phyloP scores from a whole-genome alignment of 768 basidiomycete species.

The Pluteus cervinus region DNA sequence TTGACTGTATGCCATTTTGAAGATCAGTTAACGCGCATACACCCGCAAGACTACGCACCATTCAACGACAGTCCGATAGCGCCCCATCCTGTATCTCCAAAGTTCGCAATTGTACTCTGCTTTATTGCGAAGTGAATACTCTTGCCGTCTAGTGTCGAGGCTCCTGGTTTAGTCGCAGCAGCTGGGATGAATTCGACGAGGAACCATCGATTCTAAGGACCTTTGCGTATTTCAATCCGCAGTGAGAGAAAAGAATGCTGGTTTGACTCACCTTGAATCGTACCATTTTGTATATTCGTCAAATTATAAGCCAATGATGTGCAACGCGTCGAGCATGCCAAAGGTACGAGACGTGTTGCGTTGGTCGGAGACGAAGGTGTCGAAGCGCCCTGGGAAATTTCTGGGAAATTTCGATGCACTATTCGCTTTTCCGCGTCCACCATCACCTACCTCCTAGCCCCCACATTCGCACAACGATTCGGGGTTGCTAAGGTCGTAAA shows the following conservation, averaged over 20 bases:
- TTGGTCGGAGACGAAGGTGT: too few species aligned
- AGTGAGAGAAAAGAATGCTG: neutral
- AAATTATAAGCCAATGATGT: too few species aligned
- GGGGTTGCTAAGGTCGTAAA: too few species aligned
- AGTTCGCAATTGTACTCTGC: conserved; percentile 63
- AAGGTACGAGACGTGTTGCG: too few species aligned
- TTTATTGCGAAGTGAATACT: conserved; percentile 64
- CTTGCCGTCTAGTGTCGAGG: conserved; percentile 48
- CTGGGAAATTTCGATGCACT: too few species aligned
- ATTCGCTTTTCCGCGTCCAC: too few species aligned
- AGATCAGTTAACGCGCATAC: neutral
- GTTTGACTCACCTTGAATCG: conserved; percentile 52
- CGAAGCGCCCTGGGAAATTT: too few species aligned
- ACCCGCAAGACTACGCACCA: conserved; percentile 48
- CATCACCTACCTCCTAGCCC: too few species aligned
- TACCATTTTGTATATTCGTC: too few species aligned
- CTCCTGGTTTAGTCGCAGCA: conserved; percentile 18
- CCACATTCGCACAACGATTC: too few species aligned
- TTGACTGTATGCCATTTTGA: conserved; percentile 49
- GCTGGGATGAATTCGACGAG: conserved; percentile 76
- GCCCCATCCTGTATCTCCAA: conserved; percentile 87
- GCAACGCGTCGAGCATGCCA: too few species aligned
- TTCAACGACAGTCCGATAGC: conserved; percentile 65
- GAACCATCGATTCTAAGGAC: conserved; percentile 89
- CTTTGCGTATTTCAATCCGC: too few species aligned